These are phyloP conservation scores for Antrodiella citrinella DNA, from an alignment of 768 basidiomycete genomes.

Conservation along the genomic window DNA sequence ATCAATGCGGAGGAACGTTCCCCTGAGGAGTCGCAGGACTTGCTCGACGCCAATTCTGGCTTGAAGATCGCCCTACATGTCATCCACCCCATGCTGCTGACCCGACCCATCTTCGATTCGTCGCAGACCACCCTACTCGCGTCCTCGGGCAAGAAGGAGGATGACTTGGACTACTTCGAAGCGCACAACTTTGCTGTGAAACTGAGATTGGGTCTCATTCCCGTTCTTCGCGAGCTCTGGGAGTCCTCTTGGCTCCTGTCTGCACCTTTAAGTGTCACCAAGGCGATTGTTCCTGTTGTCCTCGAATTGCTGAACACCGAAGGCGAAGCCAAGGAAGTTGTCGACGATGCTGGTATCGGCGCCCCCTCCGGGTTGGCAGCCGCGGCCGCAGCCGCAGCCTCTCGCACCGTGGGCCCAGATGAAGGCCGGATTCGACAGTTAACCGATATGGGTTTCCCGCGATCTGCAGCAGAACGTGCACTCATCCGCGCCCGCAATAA, in stretches of 20 bases:
- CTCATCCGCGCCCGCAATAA: slow-evolving; percentile 83
- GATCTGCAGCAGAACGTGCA: slow-evolving; percentile 80
- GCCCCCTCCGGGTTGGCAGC: slow-evolving; percentile 3
- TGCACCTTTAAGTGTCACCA: slow-evolving; percentile 67
- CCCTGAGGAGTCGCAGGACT: slow-evolving; percentile 49
- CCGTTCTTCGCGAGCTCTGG: slow-evolving; percentile 69
- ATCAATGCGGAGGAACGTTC: slow-evolving; percentile 50
- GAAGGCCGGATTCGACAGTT: slow-evolving; percentile 76
- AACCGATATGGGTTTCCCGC: slow-evolving; percentile 94
- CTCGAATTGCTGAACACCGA: slow-evolving; percentile 79
- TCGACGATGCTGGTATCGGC: slow-evolving; percentile 4
- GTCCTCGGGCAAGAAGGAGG: slow-evolving; percentile 72
- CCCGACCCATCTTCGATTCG: slow-evolving; percentile 79
- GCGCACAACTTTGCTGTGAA: slow-evolving; percentile 82
- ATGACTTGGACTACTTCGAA: slow-evolving; percentile 74
- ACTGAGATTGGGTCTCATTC: slow-evolving; percentile 62
- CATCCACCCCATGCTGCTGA: slow-evolving; percentile 65
- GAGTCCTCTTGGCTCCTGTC: slow-evolving; percentile 72
- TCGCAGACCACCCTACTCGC: slow-evolving; percentile 68
- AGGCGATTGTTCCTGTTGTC: slow-evolving; percentile 67
- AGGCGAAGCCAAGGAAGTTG: slow-evolving; percentile 51
- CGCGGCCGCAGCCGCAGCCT: slow-evolving; percentile 26
- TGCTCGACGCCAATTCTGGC: slow-evolving; percentile 71
- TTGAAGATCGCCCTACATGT: slow-evolving; percentile 77
- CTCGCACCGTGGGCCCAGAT: slow-evolving; percentile 42